These are phyloP conservation scores for Ambrosia hybrid DNA, from an alignment of 140 eudicot genomes.

Conservation along the genomic window DNA sequence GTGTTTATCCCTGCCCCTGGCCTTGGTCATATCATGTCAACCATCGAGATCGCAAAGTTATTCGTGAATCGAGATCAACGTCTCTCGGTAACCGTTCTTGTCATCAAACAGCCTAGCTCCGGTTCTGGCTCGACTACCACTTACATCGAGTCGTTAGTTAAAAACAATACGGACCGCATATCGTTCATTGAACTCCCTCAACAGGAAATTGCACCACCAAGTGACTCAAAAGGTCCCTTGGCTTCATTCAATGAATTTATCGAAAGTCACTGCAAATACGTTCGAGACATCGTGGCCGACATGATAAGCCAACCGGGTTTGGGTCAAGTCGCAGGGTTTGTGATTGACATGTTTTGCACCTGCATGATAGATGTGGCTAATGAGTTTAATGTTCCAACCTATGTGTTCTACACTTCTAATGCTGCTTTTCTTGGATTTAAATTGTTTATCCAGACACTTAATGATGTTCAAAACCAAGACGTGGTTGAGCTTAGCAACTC, in stretches of 20 bases:
- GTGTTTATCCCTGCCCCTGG: conserved; percentile 45
- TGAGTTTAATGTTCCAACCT: conserved; percentile 40
- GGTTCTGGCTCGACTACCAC: conserved; percentile 15
- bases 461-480: conserved; percentile 25
- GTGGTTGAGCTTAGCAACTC: conserved; percentile 22
- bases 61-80: conserved; percentile 31
- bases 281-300: conserved; percentile 22
- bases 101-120: conserved; percentile 26
- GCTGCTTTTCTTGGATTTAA: conserved; percentile 36
- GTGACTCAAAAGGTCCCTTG: conserved; percentile 15
- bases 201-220: not conserved
- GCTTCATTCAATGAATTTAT: conserved; percentile 15
- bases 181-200: conserved; percentile 36
- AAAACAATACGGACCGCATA: conserved; percentile 4
- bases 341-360: conserved; percentile 39
- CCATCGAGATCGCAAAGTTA: conserved; percentile 35
- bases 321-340: conserved; percentile 28
- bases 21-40: conserved; percentile 38
- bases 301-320: conserved; percentile 17
- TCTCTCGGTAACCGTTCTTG: conserved; percentile 30
- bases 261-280: conserved; percentile 25
- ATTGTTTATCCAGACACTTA: conserved; percentile 14
- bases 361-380: conserved; percentile 45
- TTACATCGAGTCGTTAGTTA: conserved; percentile 20
- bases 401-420: conserved; percentile 33